These are phyloP conservation scores for Urtica urens DNA, from an alignment of 306 rosid species.

Conservation along the genomic window DNA sequence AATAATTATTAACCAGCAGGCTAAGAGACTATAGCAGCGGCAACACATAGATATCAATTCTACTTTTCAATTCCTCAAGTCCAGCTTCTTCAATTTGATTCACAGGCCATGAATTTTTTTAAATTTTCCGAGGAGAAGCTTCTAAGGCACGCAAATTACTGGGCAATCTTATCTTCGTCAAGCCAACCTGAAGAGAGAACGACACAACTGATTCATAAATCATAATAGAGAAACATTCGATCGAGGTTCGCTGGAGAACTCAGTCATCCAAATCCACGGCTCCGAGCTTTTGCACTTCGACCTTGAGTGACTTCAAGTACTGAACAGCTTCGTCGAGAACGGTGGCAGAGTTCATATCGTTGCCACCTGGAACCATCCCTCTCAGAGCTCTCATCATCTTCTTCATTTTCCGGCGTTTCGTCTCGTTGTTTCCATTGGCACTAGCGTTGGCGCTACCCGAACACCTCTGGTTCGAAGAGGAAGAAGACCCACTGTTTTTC, in stretches of 20 bases:
- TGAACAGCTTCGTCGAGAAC: constrained; percentile 84
- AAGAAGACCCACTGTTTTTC: constrained; percentile 30
- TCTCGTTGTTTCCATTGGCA: constrained; percentile 30
- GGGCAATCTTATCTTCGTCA: background rate
- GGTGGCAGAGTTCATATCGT: constrained; percentile 49
- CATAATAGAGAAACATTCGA: no score
- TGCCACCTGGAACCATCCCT: constrained; percentile 75
- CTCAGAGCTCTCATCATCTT: constrained; percentile 66
- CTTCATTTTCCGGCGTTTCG: constrained; percentile 60
- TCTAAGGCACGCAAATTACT: background rate
- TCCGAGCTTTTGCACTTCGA: constrained; percentile 67
- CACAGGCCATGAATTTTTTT: no score
- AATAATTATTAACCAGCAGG: no score
- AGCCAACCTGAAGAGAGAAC: constrained; percentile 1
- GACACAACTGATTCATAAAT: background rate
- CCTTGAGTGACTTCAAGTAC: constrained; percentile 87
- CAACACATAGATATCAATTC: constrained; percentile 2
- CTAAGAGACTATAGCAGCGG: constrained; percentile 9
- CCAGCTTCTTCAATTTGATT: no score
- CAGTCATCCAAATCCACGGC: constrained; percentile 27
- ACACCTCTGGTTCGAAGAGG: constrained; percentile 27
- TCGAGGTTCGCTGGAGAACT: constrained; percentile 7
- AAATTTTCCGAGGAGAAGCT: background rate
- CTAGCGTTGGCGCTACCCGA: constrained; percentile 29
- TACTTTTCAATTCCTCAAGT: background rate